Evolutionary conservation across 2,329 filamentous ascomycete species (phyloP), one percentile per base, ranked within the genome.

Genomic region (Harringtonia lauricola): DNA sequence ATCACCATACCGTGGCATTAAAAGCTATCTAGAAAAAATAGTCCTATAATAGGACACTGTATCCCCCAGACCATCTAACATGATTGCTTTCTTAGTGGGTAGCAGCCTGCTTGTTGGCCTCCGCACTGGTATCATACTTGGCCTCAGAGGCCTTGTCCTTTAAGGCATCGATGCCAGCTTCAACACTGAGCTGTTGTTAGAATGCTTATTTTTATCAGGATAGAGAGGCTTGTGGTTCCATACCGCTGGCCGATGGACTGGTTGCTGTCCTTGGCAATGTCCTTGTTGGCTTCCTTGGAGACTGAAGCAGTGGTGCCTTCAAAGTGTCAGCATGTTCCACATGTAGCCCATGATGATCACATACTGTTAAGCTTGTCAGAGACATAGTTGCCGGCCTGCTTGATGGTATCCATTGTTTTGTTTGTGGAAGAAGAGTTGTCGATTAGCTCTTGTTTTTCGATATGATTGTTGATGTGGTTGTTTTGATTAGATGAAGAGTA

Each of bases 261-360:
- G 57, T 76, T 64, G 60, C 55, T 60, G 59, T 71, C 70, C 67
- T 79, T 76, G 57, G 74, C 74, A 55, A 67, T 58, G 34, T 62
- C 58, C 71, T 78, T 76, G 71, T 78, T 77, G 67, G 64, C 66
- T 65, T 76, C 72, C 70, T 77, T 75, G 59, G 65, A 70, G 49
- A 70, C 66, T 30, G 36, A 41, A 37, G 46, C 31, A 54, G 66
- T 62, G 44, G 67, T 60, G 47, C 63, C 58, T 51, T 58, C 37
- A 44, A 2, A 19, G 2, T 8, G 35, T 50, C 18, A 41, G 39
- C 17, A n/a, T 8, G 17, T 17, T 3, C 9, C 12, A 24, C 14
- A 38, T 5, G 21, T n/a, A n/a, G n/a, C n/a, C 2, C 2, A 10
- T 21, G 5, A 26, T 10, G 24, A 33, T 10, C 12, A 41, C 45